Percentiles rank a stretch among this genome's conserved stretches.
Evolutionary conservation across 1,284 basidiomycete genomes (phyloP).

Genomic region (Rhodotorula sp.): DNA sequence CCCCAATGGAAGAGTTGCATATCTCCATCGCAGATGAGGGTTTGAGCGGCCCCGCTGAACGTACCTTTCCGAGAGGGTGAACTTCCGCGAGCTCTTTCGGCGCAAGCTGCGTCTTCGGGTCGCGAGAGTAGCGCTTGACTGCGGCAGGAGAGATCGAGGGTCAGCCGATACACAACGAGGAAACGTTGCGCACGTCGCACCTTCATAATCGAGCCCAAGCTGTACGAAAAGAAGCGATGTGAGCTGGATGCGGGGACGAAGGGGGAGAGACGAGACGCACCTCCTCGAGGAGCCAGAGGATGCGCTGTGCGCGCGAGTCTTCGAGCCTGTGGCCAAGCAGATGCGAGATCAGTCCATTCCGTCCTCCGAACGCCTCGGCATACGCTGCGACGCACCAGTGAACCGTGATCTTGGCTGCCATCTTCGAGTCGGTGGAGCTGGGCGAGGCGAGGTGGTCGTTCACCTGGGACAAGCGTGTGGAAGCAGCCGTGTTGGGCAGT

Average conservation of each 20-base stretch:
- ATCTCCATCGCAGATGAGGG: too few species aligned
- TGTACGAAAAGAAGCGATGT: background rate
- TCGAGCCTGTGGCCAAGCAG: constrained; percentile 31
- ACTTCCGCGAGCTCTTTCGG: constrained; percentile 31
- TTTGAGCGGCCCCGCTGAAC: background rate
- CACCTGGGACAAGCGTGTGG: background rate
- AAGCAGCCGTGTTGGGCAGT: constrained; percentile 2
- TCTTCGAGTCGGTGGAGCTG: background rate
- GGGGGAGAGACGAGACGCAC: constrained; percentile 1
- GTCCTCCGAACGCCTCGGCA: fast-evolving
- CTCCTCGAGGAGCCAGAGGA: constrained; percentile 42
- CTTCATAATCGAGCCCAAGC: background rate
- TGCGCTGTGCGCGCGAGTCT: constrained; percentile 41
- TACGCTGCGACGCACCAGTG: constrained; percentile 7
- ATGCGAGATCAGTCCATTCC: too few species aligned
- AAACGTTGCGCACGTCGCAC: background rate
- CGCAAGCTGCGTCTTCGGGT: constrained; percentile 30
- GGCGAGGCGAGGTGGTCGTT: constrained; percentile 1
- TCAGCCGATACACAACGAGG: too few species aligned
- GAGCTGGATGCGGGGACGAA: background rate
- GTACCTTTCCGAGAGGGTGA: constrained; percentile 39
- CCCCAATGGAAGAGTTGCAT: background rate
- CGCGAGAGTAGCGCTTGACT: constrained; percentile 39
- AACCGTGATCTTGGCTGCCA: constrained; percentile 8
- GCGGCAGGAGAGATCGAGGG: too few species aligned